Percentiles rank a stretch among this genome's conserved stretches.
phyloP scores from a whole-genome alignment of 2,329 filamentous ascomycete species.

The Teratosphaeriaceae sp. region DNA sequence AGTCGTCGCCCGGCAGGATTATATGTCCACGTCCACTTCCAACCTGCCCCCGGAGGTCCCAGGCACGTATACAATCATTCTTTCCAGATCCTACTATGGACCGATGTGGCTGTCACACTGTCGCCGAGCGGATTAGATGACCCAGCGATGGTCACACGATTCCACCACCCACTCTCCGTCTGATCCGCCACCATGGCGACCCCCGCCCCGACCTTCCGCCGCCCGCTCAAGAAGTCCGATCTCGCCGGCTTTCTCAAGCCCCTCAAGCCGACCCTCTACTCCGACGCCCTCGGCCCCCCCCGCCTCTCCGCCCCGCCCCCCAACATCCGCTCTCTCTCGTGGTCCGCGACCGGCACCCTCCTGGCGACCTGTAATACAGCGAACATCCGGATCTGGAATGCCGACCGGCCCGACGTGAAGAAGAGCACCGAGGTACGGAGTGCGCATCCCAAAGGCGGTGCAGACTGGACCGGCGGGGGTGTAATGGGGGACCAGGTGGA shows the following conservation, averaged over 20 bases:
- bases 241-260: constrained; percentile 61
- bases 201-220: constrained; percentile 47
- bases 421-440: constrained; percentile 66
- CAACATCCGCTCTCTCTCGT: constrained; percentile 51
- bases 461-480: constrained; percentile 12
- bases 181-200: constrained; percentile 41
- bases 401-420: constrained; percentile 65
- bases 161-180: background rate
- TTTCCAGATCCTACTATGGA: no score
- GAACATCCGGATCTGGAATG: constrained; percentile 72
- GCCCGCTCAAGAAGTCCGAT: constrained; percentile 60
- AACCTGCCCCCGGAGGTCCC: no score
- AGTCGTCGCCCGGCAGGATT: no score
- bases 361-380: constrained; percentile 75
- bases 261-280: constrained; percentile 65
- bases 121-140: no score
- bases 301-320: constrained; percentile 23
- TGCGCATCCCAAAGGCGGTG: constrained; percentile 19
- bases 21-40: no score
- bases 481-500: constrained; percentile 61
- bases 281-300: constrained; percentile 30
- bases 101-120: no score
- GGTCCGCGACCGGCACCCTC: constrained; percentile 78
- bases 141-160: constrained; percentile 4
- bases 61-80: no score